Evolutionary conservation across 163 green algal species (phyloP), one percentile per base, ranked within the genome.

Genomic region (Scenedesmus sp.): DNA sequence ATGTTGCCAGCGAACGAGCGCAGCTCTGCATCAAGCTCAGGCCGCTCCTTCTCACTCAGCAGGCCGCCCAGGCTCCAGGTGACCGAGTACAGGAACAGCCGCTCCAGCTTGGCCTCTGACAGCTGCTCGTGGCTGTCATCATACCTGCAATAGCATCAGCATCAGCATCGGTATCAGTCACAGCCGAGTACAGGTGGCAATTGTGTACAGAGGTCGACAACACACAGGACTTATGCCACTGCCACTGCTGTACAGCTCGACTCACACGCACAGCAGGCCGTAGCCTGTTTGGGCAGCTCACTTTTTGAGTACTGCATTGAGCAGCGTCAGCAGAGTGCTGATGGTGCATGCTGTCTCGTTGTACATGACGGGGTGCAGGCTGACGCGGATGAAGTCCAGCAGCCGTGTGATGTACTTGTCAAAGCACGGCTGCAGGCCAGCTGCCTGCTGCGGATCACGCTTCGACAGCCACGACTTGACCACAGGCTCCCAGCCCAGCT

Each of bases 401-500:
- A 98, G 89, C 7, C 86, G 92, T 20, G 95, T 90, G 30, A 98
- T 93, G 86, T 98, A 98, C 91, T 97, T 96, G 76, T 97, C 94
- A 91, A 99, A 89, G 87, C 87, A 91, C 7, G 78, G 53, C 90
- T 94, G 85, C 85, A 98, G 91, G 10, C 91, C 91, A 3, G 91
- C 90, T 2, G 89, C 88, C 95, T 98, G 96, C 0, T 82, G 40
- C 20, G 94, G 43, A 35, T 94, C 93, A 22, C 97, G 95, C 37
- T 81, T 90, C 83, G 96, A 89, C 82, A 99, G 94, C 97, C 97
- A 99, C 0, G 95, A 97, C 84, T 95, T 94, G 40, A 97, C 95
- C 20, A 98, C 90, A 3, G 97, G 98, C 90, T 96, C 87, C 97
- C 98, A 99, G 40, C 97, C 97, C 40, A 99, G 96, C 95, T 99